A percentile compares a stretch with the other conserved stretches of the same genome.
phyloP scores from a whole-genome alignment of 108 stramenopile genomes.

The Hondaea fermentalgiana region DNA sequence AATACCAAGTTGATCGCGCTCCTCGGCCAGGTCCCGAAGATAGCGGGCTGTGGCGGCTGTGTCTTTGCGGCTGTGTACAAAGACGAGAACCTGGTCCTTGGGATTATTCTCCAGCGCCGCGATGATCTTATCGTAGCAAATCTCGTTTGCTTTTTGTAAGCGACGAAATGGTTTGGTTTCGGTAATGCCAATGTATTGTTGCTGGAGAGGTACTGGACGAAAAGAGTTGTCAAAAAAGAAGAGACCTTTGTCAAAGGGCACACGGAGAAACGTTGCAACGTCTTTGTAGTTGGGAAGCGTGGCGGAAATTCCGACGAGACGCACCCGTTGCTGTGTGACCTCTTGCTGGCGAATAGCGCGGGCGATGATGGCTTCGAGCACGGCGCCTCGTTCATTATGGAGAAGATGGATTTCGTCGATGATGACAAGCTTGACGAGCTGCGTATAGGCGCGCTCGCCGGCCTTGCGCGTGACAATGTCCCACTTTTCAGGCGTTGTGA shows the following conservation, averaged over 20 bases:
- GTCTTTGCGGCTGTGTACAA: conserved; percentile 95
- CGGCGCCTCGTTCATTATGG: conserved; percentile 96
- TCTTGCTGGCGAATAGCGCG: conserved; percentile 91
- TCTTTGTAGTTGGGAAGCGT: conserved; percentile 99
- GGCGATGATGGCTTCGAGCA: conserved; percentile 90
- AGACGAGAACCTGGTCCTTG: conserved; percentile 82
- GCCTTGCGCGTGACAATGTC: conserved; percentile 99
- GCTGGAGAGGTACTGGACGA: conserved; percentile 96
- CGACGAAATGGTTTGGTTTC: conserved; percentile 96
- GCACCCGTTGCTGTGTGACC: conserved; percentile 78
- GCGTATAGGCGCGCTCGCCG: conserved; percentile 91
- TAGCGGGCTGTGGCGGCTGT: conserved; percentile 94
- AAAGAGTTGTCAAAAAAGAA: conserved; percentile 98
- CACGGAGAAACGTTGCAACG: conserved; percentile 94
- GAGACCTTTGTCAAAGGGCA: conserved; percentile 80
- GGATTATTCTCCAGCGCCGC: conserved; percentile 61
- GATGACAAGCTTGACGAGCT: conserved; percentile 90
- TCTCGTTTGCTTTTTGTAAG: conserved; percentile 94
- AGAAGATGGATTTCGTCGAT: conserved; percentile 98
- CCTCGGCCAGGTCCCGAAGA: conserved; percentile 81
- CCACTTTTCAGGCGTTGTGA: conserved; percentile 99
- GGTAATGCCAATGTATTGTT: conserved; percentile 97
- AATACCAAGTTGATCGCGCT: conserved; percentile 68
- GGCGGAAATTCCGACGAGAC: conserved; percentile 92
- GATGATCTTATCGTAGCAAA: conserved; percentile 94